Evolutionary conservation across 345 rosid species (phyloP), one percentile per base, ranked within the genome.

Genomic region (Theobroma cacao): DNA sequence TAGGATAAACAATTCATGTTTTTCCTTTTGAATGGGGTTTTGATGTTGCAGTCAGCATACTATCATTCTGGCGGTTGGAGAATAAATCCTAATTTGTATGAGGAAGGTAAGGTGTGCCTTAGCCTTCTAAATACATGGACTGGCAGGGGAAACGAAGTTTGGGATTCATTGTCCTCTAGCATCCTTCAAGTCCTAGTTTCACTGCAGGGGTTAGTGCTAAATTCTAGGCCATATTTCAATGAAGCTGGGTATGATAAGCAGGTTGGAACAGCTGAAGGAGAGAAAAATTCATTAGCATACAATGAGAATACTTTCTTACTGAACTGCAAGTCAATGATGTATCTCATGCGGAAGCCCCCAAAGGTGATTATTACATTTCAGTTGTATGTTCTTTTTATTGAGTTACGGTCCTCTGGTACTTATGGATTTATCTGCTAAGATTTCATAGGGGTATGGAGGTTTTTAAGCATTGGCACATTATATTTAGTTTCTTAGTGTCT

Each of bases 51-150:
- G 98, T 89, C 92, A n/a, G 98, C 96, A 45, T 84, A 94, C 78
- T 94, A 94, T 81, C 97, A 93, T 86, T 97, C 99, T 70, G 98
- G 99, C 76, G 98, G 99, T 76, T 97, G 98, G 98, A 88, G 97
- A 76, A 84, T 94, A 84, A 97, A 97, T 80, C 99, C 99, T 0
- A 97, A 97, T 89, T 76, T 94, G 76, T 94, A 94, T 1, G 99
- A 93, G 86, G 98, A 91, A 84, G 98, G 99, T 60, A 97, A 93
- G 85, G 97, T 97, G 78, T 97, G 98, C 90, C 98, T 97, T 78
- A 97, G 98, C 90, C 98, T 97, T 79, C 83, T 97, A 55, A 97
- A 93, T 83, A 97, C 99, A 48, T 97, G 99, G 99, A 86, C 94
- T 53, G 98, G 99, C 76, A 88, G 89, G 83, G 98, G 97, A 84